Base-by-base conservation (phyloP, 2,329 filamentous ascomycete species). In the Aurifilum marmelostoma region DNA sequence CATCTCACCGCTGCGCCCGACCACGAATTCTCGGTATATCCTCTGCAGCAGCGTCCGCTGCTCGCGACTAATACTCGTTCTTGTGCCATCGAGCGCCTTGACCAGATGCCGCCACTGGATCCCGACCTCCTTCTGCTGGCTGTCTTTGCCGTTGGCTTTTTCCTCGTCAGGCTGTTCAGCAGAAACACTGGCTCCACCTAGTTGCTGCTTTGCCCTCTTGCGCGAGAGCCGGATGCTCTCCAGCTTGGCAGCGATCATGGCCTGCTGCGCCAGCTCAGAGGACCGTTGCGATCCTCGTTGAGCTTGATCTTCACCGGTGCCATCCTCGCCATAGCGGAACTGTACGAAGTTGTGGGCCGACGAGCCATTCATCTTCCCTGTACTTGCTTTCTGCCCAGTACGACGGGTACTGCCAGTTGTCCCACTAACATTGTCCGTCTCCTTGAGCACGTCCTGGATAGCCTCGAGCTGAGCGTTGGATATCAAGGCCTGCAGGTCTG, bases 401-500 rank as follows among this genome's bases (percentile, higher is more conserved):
- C 76, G 78, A 69, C 77, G 80, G 73, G 68, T 79, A 76, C 72
- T 77, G 32, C 47, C 63, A 43, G 50, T 76, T 65, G 79, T 77
- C 71, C 76, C 78, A n/a, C 78, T 76, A 18, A 75, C 74, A 4
- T 73, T 69, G 54, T 80, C 75, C 58, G 88, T 83, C 75, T 90
- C 88, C 66, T 89, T 91, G 0, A 99, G 87, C 2, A 97, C 89
- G 73, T 97, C 94, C 77, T 99, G 96, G 72, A 99, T 97, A 37
- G 96, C 96, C 81, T 98, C 95, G 7, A 99, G 86, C 78, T 99
- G 96, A 0, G 96, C 94, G 74, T 99, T 99, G 75, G 97, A 97
- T 58, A 98, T 90, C 8, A 99, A 87, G 0, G 95, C 96, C 79
- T 99, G 96, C 3, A 99, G 83, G 80, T 99, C 96, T 1, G 96